Base-by-base conservation (phyloP, 1,284 basidiomycete species). In the Sphaerobolus stellatus region DNA sequence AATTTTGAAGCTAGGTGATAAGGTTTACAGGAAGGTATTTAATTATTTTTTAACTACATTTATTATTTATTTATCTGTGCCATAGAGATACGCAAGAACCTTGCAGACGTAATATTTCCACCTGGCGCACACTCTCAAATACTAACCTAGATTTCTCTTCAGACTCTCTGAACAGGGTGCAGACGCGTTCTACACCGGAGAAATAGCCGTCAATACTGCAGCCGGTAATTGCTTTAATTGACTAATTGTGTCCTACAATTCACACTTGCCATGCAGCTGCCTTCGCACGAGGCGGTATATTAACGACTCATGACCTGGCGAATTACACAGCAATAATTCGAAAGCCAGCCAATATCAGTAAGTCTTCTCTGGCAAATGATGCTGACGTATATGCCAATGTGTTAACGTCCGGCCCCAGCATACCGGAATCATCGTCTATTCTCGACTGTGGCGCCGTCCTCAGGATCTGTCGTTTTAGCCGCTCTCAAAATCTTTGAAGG, bases 361-460 rank as follows among this genome's bases (percentile, higher is more conserved):
- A 20, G 50, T 43, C 43, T 28, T 47, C 13, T 47, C 11, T 47
- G 20, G 13, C n/a, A 22, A 38, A 38, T 14, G 13, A 22, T 43
- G 4, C n/a, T 51, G 25, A 9, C 8, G n/a, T 43, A 16, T 43
- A 24, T 20, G 27, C 36, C 24, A 27, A 18, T 28, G 2, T 28
- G 13, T 22, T 44, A 24, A 4, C 34, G 27, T 27, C 20, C 5
- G 24, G 9, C 9, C 27, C 25, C 16, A 51, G 50, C 68, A 0
- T 84, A 80, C 65, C 68, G 71, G 31, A 70, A 73, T 46, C 75
- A 69, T 41, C 55, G 63, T 7, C 71, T 85, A 28, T 84, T 78
- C 66, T 80, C 81, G 3, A 81, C 80, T 4, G 70, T 70, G 49
- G 76, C 78, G 5, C 82, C 82, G 1, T 76, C 78, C 4, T 76